phyloP scores from a whole-genome alignment of 2,329 filamentous ascomycete species.

The Hymenoscyphus linearis region DNA sequence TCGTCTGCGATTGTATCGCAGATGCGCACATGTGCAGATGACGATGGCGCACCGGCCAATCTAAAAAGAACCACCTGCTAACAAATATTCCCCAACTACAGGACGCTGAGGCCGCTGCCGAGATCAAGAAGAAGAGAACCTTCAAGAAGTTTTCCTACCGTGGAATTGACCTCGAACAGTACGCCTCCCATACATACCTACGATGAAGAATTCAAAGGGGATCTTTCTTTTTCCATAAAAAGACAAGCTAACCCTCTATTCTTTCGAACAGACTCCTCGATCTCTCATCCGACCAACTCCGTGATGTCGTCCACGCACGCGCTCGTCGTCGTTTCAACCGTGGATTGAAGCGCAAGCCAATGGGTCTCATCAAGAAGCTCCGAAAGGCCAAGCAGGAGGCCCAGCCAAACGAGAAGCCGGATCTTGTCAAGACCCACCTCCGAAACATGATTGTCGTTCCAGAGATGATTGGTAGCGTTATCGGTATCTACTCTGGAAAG shows the following conservation, averaged over 20 bases:
- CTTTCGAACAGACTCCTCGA: slow-evolving; percentile 76
- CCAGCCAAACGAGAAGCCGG: slow-evolving; percentile 99
- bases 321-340: slow-evolving; percentile 99
- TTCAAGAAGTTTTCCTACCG: slow-evolving; percentile 99
- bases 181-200: slow-evolving; percentile 42
- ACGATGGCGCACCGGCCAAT: not conserved
- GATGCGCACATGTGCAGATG: not conserved
- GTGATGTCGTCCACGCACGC: slow-evolving; percentile 98
- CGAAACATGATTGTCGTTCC: slow-evolving; percentile 99
- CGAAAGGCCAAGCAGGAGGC: slow-evolving; percentile 99
- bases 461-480: slow-evolving; percentile 98
- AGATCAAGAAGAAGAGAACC: slow-evolving; percentile 99
- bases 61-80: slow-evolving; percentile 26
- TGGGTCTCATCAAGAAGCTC: slow-evolving; percentile 99
- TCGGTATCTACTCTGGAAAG: slow-evolving; percentile 99
- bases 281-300: slow-evolving; percentile 96
- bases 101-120: slow-evolving; percentile 97
- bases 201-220: slow-evolving; percentile 32
- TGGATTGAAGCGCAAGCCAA: slow-evolving; percentile 98
- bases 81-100: slow-evolving; percentile 38
- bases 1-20: not conserved
- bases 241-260: slow-evolving; percentile 32
- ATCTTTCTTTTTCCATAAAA: slow-evolving; percentile 18
- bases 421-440: slow-evolving; percentile 98
- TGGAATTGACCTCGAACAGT: slow-evolving; percentile 99